phyloP scores from a whole-genome alignment of 352 stramenopile genomes.

The Phytopythium boreale region DNA sequence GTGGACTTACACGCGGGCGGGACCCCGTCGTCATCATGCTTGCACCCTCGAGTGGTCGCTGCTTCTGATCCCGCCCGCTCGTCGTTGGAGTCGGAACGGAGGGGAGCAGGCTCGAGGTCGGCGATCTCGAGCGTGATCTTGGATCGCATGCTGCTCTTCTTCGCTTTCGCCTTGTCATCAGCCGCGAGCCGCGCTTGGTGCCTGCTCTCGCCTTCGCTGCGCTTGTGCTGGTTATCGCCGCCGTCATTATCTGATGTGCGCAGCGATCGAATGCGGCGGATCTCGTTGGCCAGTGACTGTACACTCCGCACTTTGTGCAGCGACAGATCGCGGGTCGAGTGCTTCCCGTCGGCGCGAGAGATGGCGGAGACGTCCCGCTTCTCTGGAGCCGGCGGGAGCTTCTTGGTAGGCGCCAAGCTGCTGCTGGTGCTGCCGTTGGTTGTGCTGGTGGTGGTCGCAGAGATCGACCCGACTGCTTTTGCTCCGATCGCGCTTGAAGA shows the following conservation, averaged over 20 bases:
- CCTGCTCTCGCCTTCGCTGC: constrained; percentile 21
- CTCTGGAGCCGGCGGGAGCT: constrained; percentile 43
- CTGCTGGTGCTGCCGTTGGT: neutral
- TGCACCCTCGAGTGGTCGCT: neutral
- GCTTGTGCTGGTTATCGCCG: neutral
- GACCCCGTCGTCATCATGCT: neutral
- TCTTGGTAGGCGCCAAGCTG: constrained; percentile 21
- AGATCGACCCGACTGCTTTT: constrained; percentile 1
- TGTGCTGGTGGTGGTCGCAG: constrained; percentile 7
- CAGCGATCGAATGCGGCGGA: constrained; percentile 68
- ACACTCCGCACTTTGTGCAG: constrained; percentile 73
- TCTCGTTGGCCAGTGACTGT: constrained; percentile 78
- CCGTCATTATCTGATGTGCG: constrained; percentile 6
- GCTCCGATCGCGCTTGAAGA: neutral
- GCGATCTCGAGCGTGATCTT: constrained; percentile 79
- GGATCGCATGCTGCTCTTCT: constrained; percentile 44
- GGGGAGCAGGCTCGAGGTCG: constrained; percentile 26
- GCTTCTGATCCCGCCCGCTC: neutral
- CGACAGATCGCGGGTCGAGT: constrained; percentile 20
- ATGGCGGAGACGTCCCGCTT: constrained; percentile 20
- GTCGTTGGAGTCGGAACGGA: constrained; percentile 14
- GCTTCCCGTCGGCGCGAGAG: constrained; percentile 41
- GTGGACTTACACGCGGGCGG: constrained; percentile 33
- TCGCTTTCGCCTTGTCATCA: constrained; percentile 19
- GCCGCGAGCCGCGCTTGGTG: constrained; percentile 4